A percentile compares a stretch with the other conserved stretches of the same genome.
Conservation (phyloP, 768 basidiomycete species). For the Russula virescens region DNA sequence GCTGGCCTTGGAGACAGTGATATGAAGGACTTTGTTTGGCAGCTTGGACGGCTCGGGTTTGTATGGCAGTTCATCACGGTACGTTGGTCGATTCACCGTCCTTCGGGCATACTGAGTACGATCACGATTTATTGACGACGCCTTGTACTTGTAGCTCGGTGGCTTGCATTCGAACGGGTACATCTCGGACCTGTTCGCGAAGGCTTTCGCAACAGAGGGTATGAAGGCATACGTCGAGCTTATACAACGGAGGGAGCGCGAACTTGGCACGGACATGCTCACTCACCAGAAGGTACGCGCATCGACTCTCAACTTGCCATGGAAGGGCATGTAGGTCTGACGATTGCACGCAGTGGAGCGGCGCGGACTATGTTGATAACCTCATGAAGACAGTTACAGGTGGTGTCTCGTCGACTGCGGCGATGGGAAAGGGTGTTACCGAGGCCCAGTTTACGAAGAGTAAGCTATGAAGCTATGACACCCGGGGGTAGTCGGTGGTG, state of each 20-base stretch:
- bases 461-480: slow-evolving; percentile 42
- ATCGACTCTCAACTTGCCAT: neutral
- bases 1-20: slow-evolving; percentile 82
- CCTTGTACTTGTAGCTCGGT: slow-evolving; percentile 55
- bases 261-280: slow-evolving; percentile 91
- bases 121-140: neutral
- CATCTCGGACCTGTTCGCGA: slow-evolving; percentile 90
- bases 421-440: slow-evolving; percentile 97
- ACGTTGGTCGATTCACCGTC: slow-evolving; percentile 28
- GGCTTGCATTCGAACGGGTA: slow-evolving; percentile 97
- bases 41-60: slow-evolving; percentile 91
- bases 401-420: slow-evolving; percentile 93
- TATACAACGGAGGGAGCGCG: slow-evolving; percentile 86
- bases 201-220: slow-evolving; percentile 84
- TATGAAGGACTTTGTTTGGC: slow-evolving; percentile 88
- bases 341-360: slow-evolving; percentile 68
- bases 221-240: slow-evolving; percentile 99
- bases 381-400: slow-evolving; percentile 95
- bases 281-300: slow-evolving; percentile 86
- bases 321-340: neutral
- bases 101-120: neutral
- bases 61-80: slow-evolving; percentile 99
- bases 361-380: slow-evolving; percentile 88
- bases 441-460: slow-evolving; percentile 73
- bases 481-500: neutral